Base-by-base conservation (phyloP, 2,329 filamentous ascomycete genomes). In the Diaporthe citriasiana region DNA sequence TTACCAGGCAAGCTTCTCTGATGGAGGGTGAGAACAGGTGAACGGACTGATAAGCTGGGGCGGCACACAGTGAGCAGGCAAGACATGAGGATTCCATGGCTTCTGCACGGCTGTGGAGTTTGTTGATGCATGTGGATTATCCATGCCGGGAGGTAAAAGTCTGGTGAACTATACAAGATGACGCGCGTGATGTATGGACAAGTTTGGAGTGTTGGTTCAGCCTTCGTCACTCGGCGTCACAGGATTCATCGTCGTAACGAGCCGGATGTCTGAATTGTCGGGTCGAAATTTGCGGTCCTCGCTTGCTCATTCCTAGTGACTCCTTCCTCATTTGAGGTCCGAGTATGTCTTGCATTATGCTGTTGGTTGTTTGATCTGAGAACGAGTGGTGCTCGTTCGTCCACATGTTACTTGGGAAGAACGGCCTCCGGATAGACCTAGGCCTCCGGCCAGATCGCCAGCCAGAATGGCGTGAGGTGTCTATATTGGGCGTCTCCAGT, bases 341-440 rank as follows among this genome's bases (percentile, higher is more conserved):
- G 15, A 27, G n/a, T 19, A 10, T 30, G 42, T 51, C 55, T 59
- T 22, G 56, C 56, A 71, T 63, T 53, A 71, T 63, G 56, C 25
- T 42, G 56, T 71, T 71, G 56, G 69, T 71, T 15, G 35, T 53
- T 51, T 6, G 30, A 13, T 17, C 2, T 25, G 27, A 13, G 33
- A 55, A 53, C 17, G 56, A 63, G 69, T 71, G 69, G 56, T 71
- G 47, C 27, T 53, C 30, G 33, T 63, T 50, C 22, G 69, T 22
- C 69, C 69, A 71, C 69, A 71, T 63, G 22, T 35, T 53, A 38
- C 5, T 53, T 42, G 33, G 35, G 38, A 30, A 42, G 17, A 22
- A 53, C 47, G 9, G 45, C 63, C 51, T 38, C 63, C 33, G 45
- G 33, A 38, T 7, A 38, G 63, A 51, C 30, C 45, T 38, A 12